Evolutionary conservation across 495 filamentous ascomycete species (phyloP).

Genomic region (Lepidopterella palustris): DNA sequence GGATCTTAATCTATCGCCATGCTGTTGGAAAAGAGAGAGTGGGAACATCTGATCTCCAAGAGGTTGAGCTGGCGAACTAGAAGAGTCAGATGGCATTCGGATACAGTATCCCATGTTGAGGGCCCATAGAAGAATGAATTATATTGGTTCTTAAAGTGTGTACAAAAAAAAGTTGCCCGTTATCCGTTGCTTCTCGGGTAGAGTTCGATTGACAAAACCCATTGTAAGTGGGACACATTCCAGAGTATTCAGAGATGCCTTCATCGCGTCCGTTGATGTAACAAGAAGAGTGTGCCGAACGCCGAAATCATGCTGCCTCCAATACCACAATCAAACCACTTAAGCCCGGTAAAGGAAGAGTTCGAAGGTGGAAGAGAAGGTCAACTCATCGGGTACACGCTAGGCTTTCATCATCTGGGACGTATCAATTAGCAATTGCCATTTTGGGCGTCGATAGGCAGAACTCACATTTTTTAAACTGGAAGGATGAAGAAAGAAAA

Average conservation of each 20-base stretch:
- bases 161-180: not conserved
- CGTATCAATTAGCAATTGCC: slow-evolving; percentile 15
- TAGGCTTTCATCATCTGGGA: slow-evolving; percentile 98
- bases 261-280: slow-evolving; percentile 90
- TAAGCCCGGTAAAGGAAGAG: slow-evolving; percentile 79
- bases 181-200: not conserved
- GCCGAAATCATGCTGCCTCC: slow-evolving; percentile 84
- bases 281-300: slow-evolving; percentile 99
- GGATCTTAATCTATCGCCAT: slow-evolving; percentile 11
- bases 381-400: slow-evolving; percentile 82
- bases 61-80: not conserved
- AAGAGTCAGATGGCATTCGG: not conserved
- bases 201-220: not conserved
- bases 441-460: too few relatives aligned
- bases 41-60: not conserved
- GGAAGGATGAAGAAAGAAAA: slow-evolving; percentile 84
- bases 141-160: not conserved
- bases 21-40: slow-evolving; percentile 16
- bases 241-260: slow-evolving; percentile 88
- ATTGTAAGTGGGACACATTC: slow-evolving; percentile 38
- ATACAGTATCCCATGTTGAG: slow-evolving; percentile 14
- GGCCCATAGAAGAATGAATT: not conserved
- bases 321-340: slow-evolving; percentile 70
- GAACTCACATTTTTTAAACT: slow-evolving; percentile 87
- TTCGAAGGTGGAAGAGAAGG: slow-evolving; percentile 58